phyloP scores from a whole-genome alignment of 345 rosid genomes.

The Carallia pectinifolia region DNA sequence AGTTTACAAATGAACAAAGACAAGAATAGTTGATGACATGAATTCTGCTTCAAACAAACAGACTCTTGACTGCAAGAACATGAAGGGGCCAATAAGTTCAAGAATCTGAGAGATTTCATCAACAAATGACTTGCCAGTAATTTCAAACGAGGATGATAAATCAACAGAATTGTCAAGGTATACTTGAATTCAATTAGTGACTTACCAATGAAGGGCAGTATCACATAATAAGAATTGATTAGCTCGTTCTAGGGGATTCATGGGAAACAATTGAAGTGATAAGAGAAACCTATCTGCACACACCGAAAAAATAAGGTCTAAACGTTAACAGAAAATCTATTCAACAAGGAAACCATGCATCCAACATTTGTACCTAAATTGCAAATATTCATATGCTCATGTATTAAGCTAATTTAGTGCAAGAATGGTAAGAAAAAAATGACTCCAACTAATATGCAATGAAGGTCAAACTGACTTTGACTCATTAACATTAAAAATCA shows the following conservation, averaged over 20 bases:
- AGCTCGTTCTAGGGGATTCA: neutral
- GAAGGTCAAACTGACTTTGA: no score
- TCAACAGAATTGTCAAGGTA: constrained; percentile 84
- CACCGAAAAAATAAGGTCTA: no score
- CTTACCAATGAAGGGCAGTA: neutral
- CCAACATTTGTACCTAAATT: no score
- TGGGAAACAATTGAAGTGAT: neutral
- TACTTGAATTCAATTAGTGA: constrained; percentile 39
- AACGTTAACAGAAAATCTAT: no score
- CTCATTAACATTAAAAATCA: no score
- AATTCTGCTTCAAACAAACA: constrained; percentile 60
- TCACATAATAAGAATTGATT: neutral
- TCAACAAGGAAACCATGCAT: no score
- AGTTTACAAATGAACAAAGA: no score
- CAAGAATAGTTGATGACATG: constrained; percentile 31
- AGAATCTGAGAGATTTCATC: constrained; percentile 58
- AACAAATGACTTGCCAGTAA: constrained; percentile 45
- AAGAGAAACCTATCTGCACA: no score
- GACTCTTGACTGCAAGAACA: constrained; percentile 75
- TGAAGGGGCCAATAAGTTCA: constrained; percentile 52
- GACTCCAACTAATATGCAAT: no score
- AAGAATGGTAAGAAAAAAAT: no score
- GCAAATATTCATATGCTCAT: no score
- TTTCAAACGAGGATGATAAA: constrained; percentile 69
- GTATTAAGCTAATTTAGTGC: no score